Evolutionary conservation across 2,329 filamentous ascomycete genomes (phyloP).

Genomic region (Ceratocystis cubensis): DNA sequence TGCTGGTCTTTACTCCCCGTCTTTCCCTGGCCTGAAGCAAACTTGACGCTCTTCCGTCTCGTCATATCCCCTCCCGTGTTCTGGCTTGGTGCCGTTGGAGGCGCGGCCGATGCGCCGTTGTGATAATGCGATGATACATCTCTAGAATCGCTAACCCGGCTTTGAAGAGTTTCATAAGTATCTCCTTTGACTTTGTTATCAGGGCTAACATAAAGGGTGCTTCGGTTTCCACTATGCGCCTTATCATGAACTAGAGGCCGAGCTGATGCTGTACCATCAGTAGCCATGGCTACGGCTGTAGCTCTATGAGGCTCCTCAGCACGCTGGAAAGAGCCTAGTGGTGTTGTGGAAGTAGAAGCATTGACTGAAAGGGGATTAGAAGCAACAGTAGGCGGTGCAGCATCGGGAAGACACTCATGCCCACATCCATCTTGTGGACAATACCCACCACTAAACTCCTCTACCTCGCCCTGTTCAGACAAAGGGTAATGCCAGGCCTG

Average conservation of each 20-base stretch:
- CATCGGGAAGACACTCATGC: constrained; percentile 48
- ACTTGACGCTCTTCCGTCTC: constrained; percentile 53
- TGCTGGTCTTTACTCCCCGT: background rate
- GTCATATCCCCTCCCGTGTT: constrained; percentile 33
- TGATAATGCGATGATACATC: background rate
- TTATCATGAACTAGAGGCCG: constrained; percentile 43
- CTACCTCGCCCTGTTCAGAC: background rate
- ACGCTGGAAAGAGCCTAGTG: constrained; percentile 21
- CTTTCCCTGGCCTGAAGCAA: constrained; percentile 28
- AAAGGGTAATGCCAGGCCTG: constrained; percentile 41
- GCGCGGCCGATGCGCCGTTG: constrained; percentile 23
- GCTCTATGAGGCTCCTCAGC: background rate
- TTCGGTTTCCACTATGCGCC: constrained; percentile 24
- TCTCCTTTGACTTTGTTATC: constrained; percentile 33
- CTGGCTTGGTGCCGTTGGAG: constrained; percentile 28
- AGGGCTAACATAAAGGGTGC: constrained; percentile 1
- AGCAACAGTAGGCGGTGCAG: background rate
- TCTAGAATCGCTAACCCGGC: background rate
- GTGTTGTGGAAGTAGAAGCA: constrained; percentile 20
- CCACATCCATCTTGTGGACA: constrained; percentile 54
- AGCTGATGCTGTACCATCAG: constrained; percentile 32
- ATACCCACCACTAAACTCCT: constrained; percentile 40
- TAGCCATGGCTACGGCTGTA: background rate
- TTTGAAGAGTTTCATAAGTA: constrained; percentile 25
- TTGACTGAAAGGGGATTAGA: background rate